phyloP scores from a whole-genome alignment of 1,284 basidiomycete genomes.

The Apiotrichum gracile region DNA sequence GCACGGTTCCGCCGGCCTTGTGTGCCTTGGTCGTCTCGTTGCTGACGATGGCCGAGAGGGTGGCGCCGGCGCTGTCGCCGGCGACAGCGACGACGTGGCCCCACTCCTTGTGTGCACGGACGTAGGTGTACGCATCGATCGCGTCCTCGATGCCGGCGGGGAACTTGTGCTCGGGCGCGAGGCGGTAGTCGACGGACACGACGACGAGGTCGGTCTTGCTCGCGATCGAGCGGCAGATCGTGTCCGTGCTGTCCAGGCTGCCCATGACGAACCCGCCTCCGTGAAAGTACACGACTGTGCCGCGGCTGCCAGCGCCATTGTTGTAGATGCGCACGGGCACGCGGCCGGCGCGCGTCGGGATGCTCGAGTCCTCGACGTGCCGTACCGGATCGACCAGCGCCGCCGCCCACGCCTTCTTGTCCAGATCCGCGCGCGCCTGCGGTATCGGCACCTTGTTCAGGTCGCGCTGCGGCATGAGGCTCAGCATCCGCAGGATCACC shows the following conservation, averaged over 20 bases:
- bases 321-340: no score
- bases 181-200: constrained; percentile 64
- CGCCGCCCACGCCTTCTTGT: no score
- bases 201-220: constrained; percentile 49
- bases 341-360: no score
- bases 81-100: not conserved
- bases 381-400: no score
- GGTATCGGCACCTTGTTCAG: not conserved
- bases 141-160: constrained; percentile 70
- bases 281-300: constrained; percentile 7
- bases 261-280: constrained; percentile 67
- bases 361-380: no score
- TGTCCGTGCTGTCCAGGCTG: constrained; percentile 55
- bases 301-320: no score
- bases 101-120: no score
- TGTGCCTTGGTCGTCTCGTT: no score
- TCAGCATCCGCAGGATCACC: not conserved
- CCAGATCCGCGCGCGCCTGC: no score
- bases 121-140: not conserved
- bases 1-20: no score
- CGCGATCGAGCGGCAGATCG: constrained; percentile 45
- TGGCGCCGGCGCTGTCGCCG: not conserved
- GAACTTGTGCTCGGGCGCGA: constrained; percentile 67
- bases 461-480: not conserved
- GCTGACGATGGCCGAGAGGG: not conserved